Base-by-base conservation (phyloP, 192 early-diverging fungal species). In the Coemansia sp. region DNA sequence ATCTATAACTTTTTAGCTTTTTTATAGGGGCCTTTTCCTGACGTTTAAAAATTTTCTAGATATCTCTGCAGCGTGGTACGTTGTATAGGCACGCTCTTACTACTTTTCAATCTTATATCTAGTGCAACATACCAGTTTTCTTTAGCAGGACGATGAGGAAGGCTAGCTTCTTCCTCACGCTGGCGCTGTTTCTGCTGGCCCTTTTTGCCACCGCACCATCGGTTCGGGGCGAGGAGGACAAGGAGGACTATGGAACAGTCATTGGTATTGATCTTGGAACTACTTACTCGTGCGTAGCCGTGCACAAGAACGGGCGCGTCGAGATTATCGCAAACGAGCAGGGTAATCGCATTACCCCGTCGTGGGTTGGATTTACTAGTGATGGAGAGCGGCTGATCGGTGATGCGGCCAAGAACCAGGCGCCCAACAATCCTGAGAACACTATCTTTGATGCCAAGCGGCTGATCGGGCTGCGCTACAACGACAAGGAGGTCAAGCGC, bases 301-400 rank as follows among this genome's bases (percentile, higher is more conserved):
- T 97, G 52, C 93, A 86, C 85, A 88, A 93, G 85, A 90, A 96
- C 81, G 94, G 91, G 58, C 87, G 89, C 61, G 95, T 98, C 58
- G 96, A 98, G 82, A 96, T 98, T 79, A 94, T 97, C 70, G 92
- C 95, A 64, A 95, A 97, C 89, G 95, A 97, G 75, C 92, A 95
- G 76, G 94, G 94, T 71, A 83, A 92, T 85, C 93, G 94, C 81
- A 94, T 94, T 70, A 96, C 93, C 32, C 93, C 94, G 19, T 96
- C 94, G 54, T 96, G 93, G 81, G 94, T 96, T 61, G 93, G 88
- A 55, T 96, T 96, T 69, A 93, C 93, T 62, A 87, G 41, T 10
- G 78, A 95, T 56, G 88, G 90, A 30, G 94, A 96, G 84, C 89
- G 92, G 65, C 88, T 96, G 50, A 90, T 96, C 66, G 94, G 94